Percentiles rank a stretch among this genome's conserved stretches.
Evolutionary conservation across 345 rosid species (phyloP).

Genomic region (Dipteronia dyeriana): DNA sequence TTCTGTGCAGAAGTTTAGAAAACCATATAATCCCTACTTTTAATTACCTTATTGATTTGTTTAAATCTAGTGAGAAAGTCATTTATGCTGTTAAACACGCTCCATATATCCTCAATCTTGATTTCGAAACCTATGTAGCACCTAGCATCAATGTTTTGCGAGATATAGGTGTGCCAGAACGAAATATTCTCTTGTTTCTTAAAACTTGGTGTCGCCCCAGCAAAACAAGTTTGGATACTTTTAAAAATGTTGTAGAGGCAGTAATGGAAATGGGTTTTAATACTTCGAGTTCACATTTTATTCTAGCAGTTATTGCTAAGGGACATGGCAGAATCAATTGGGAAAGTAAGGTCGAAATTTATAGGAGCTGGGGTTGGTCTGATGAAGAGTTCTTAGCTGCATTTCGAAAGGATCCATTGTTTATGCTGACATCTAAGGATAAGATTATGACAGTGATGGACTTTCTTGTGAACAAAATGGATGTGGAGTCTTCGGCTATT

Average conservation of each 20-base stretch:
- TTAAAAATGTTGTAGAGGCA: constrained; percentile 13
- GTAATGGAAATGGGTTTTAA: constrained; percentile 27
- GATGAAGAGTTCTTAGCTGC: constrained; percentile 23
- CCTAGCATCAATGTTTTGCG: constrained; percentile 12
- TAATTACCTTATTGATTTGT: constrained; percentile 1
- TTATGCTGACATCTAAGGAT: constrained; percentile 9
- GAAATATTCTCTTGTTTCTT: background rate
- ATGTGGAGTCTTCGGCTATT: constrained; percentile 16
- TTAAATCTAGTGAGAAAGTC: constrained; percentile 15
- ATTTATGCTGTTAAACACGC: background rate
- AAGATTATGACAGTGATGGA: constrained; percentile 25
- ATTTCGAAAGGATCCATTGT: constrained; percentile 12
- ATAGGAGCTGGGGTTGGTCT: constrained; percentile 32
- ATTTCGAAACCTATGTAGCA: background rate
- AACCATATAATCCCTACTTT: constrained; percentile 10
- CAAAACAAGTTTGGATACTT: background rate
- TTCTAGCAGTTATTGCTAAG: constrained; percentile 14
- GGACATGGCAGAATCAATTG: constrained; percentile 15
- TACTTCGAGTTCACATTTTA: constrained; percentile 17
- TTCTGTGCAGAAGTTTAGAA: constrained; percentile 11
- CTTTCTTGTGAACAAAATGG: constrained; percentile 31
- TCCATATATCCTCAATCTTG: background rate
- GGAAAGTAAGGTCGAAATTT: constrained; percentile 23
- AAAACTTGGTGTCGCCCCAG: background rate
- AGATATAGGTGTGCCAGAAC: constrained; percentile 25